A percentile compares a stretch with the other conserved stretches of the same genome.
Conservation (phyloP, 163 green algal species). For the Chlamydomonas reinhardtii region DNA sequence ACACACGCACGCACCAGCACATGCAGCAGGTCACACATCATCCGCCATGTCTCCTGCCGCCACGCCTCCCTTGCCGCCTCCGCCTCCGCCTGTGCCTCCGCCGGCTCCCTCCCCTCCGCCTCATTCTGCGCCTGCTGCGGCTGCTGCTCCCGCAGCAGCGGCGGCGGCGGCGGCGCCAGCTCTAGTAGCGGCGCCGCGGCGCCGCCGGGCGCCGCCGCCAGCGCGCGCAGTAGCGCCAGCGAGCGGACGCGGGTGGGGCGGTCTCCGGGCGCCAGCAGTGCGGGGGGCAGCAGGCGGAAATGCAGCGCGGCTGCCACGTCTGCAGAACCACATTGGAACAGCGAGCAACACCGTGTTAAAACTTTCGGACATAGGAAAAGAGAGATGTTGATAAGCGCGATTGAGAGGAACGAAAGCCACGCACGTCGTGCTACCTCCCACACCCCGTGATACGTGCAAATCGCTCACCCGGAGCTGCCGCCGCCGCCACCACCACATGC, state of each 20-base stretch:
- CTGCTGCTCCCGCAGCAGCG: neutral
- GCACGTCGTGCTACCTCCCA: no score
- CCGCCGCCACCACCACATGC: neutral
- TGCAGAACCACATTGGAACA: no score
- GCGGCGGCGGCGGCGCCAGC: neutral
- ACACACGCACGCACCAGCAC: slow-evolving; percentile 29
- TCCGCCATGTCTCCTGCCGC: neutral
- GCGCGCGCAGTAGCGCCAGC: slow-evolving; percentile 23
- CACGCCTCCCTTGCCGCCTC: neutral
- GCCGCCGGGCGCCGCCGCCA: neutral
- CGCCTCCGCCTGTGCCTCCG: no score
- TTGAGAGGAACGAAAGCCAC: no score
- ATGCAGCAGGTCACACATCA: slow-evolving; percentile 24
- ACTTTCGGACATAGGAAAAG: no score
- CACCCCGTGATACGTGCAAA: no score
- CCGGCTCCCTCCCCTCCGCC: no score
- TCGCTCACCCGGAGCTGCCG: neutral
- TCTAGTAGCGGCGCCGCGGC: no score
- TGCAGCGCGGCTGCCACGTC: neutral
- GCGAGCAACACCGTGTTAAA: no score
- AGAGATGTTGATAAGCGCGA: no score
- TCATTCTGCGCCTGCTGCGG: no score
- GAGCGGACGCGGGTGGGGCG: slow-evolving; percentile 14
- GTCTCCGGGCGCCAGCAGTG: slow-evolving; percentile 30
- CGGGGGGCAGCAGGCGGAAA: slow-evolving; percentile 2